Evolutionary conservation across 225 moss, liverwort and hornwort genomes (phyloP).

Genomic region (Marchantia paleacea): DNA sequence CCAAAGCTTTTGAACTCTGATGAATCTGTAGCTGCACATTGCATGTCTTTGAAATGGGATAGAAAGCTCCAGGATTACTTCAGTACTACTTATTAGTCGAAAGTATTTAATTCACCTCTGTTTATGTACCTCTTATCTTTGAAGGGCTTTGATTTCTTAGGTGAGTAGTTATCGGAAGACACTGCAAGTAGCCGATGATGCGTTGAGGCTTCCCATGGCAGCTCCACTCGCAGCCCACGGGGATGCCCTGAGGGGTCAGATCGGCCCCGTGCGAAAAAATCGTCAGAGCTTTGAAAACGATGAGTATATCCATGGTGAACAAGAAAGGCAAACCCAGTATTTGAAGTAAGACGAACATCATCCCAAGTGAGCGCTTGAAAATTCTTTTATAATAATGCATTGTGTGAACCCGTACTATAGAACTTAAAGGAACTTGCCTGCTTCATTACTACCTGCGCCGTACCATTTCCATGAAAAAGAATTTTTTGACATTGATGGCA

Average conservation of each 20-base stretch:
- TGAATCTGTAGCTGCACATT: no score
- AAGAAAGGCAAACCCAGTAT: constrained; percentile 31
- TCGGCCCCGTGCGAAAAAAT: constrained; percentile 1
- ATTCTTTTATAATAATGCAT: not conserved
- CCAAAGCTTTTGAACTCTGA: no score
- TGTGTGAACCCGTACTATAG: not conserved
- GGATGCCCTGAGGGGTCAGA: constrained; percentile 6
- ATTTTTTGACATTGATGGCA: no score
- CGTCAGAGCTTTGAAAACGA: constrained; percentile 20
- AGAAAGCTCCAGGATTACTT: no score
- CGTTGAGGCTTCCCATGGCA: constrained; percentile 33
- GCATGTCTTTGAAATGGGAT: no score
- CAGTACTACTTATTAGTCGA: no score
- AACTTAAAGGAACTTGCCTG: not conserved
- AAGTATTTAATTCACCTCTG: no score
- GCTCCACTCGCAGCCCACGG: constrained; percentile 11
- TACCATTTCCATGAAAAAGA: no score
- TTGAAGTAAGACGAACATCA: constrained; percentile 30
- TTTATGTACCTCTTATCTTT: not conserved
- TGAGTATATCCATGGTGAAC: constrained; percentile 35
- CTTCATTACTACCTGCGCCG: no score
- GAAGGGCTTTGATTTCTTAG: constrained; percentile 13
- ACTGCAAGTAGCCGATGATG: constrained; percentile 38
- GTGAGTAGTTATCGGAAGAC: constrained; percentile 35
- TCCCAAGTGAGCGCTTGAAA: not conserved